These are phyloP conservation scores for Oryza rufipogon DNA, from an alignment of 176 grass and related monocot species.

Conservation along the genomic window DNA sequence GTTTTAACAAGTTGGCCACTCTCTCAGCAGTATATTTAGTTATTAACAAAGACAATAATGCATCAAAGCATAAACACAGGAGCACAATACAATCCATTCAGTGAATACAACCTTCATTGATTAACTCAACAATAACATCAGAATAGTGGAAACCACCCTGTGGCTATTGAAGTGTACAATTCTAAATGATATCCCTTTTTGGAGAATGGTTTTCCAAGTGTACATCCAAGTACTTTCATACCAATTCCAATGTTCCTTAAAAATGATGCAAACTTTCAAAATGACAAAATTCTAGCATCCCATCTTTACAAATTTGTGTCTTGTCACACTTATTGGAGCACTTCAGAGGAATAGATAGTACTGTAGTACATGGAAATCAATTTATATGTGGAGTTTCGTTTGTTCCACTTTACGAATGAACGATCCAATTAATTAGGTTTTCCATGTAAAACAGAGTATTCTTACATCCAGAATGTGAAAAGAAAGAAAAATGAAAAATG, in stretches of 20 bases:
- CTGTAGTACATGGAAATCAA: not conserved
- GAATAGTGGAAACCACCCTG: not conserved
- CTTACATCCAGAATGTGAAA: slow-evolving; percentile 4
- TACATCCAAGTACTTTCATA: not conserved
- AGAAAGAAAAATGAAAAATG: slow-evolving; percentile 23
- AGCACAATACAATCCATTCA: not conserved
- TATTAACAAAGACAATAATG: not conserved
- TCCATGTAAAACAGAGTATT: slow-evolving; percentile 3
- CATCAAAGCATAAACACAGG: slow-evolving; percentile 9
- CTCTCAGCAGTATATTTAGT: not conserved
- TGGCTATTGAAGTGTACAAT: not conserved
- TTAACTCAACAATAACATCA: slow-evolving; percentile 1
- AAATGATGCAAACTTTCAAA: not conserved
- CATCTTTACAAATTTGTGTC: not conserved
- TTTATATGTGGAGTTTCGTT: not conserved
- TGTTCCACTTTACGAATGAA: not conserved
- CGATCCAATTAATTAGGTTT: not conserved
- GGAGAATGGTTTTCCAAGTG: not conserved
- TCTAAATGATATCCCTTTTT: not conserved
- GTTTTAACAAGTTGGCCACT: not conserved
- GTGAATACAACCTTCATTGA: not conserved
- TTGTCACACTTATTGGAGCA: not conserved
- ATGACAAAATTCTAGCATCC: not conserved
- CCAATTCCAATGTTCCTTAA: not conserved
- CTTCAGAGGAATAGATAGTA: not conserved